Percentiles rank a stretch among this genome's conserved stretches.
Conservation (phyloP, 2,329 filamentous ascomycete genomes). For the Apiospora marii region DNA sequence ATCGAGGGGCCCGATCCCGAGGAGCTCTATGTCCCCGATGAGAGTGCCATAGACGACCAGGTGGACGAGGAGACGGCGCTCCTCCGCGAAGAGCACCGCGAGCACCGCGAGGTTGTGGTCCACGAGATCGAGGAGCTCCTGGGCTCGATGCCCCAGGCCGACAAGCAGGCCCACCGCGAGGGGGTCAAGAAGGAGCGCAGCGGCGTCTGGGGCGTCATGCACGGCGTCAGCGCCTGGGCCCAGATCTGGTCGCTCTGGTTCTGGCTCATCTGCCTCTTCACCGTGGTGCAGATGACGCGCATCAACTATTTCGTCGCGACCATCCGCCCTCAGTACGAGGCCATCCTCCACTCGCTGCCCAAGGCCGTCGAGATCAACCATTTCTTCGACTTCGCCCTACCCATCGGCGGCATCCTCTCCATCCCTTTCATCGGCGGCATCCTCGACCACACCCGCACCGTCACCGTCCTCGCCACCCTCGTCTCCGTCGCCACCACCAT, state of each 20-base stretch:
- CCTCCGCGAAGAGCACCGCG: conserved; percentile 62
- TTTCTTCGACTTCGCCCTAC: conserved; percentile 87
- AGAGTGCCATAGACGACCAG: conserved; percentile 58
- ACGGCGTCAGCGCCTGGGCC: conserved; percentile 71
- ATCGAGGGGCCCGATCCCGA: conserved; percentile 61
- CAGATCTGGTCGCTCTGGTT: conserved; percentile 88
- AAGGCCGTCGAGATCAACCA: conserved; percentile 77
- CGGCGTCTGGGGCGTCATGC: conserved; percentile 88
- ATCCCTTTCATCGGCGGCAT: conserved; percentile 86
- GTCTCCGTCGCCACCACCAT: conserved; percentile 77
- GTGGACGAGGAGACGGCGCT: conserved; percentile 65
- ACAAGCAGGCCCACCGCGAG: conserved; percentile 71
- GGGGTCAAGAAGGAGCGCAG: conserved; percentile 74
- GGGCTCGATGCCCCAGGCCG: conserved; percentile 64
- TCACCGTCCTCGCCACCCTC: conserved; percentile 73
- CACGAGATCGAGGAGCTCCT: conserved; percentile 78
- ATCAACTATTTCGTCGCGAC: conserved; percentile 96
- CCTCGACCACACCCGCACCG: conserved; percentile 78
- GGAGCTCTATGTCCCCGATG: conserved; percentile 38
- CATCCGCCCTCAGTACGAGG: conserved; percentile 81
- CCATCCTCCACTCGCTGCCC: conserved; percentile 69
- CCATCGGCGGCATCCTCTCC: conserved; percentile 81
- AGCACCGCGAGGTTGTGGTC: conserved; percentile 68
- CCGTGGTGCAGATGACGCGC: conserved; percentile 76
- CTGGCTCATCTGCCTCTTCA: conserved; percentile 82